These are phyloP conservation scores for Acrocalymma vagum DNA, from an alignment of 2,329 filamentous ascomycete genomes.

Conservation along the genomic window DNA sequence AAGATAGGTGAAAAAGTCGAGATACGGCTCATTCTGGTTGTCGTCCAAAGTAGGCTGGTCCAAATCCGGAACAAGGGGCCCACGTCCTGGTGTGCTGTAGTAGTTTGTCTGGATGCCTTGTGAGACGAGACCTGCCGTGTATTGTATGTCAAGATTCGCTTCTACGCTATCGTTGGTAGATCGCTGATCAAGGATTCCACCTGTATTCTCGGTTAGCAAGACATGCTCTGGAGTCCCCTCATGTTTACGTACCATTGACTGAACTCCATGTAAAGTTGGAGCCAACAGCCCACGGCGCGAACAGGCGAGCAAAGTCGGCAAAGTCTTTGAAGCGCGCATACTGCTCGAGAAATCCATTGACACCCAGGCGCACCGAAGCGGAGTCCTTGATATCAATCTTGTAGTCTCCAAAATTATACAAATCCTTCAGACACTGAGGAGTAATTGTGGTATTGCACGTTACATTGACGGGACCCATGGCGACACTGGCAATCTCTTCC, in stretches of 20 bases:
- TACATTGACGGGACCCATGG: constrained; percentile 35
- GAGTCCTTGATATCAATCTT: constrained; percentile 48
- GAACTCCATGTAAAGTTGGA: constrained; percentile 55
- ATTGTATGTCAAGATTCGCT: constrained; percentile 61
- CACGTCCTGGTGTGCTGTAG: constrained; percentile 58
- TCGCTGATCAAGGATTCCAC: constrained; percentile 43
- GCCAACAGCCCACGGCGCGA: constrained; percentile 50
- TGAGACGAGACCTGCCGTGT: constrained; percentile 55
- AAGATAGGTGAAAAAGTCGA: constrained; percentile 50
- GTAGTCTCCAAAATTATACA: constrained; percentile 56
- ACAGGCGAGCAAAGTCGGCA: constrained; percentile 47
- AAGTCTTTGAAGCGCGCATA: constrained; percentile 59
- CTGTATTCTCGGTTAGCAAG: constrained; percentile 17
- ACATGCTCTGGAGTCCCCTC: not conserved
- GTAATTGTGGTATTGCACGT: constrained; percentile 56
- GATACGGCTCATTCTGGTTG: constrained; percentile 58
- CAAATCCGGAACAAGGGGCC: constrained; percentile 56
- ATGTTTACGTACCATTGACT: constrained; percentile 50
- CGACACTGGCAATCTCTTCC: constrained; percentile 28
- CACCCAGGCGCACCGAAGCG: constrained; percentile 50
- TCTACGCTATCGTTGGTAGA: constrained; percentile 53
- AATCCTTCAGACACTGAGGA: constrained; percentile 55
- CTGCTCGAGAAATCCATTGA: constrained; percentile 58
- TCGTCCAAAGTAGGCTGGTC: constrained; percentile 52
- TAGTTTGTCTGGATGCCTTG: constrained; percentile 54